Conservation (phyloP, 192 early-diverging fungal species). For the Coemansia asiatica region DNA sequence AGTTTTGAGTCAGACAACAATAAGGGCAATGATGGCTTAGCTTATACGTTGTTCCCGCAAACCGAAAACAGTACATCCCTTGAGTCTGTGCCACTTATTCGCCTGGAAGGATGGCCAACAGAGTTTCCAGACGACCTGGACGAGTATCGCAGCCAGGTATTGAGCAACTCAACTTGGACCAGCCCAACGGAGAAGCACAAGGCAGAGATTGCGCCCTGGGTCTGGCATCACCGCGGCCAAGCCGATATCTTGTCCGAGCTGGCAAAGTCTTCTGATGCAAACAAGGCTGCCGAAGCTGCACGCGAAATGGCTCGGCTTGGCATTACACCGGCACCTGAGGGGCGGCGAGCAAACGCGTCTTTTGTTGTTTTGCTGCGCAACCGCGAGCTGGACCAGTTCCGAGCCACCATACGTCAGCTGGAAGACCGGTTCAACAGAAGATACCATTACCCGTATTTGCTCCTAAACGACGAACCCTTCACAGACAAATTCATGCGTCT, state of each 20-base stretch:
- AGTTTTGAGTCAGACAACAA: background rate
- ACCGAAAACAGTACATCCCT: background rate
- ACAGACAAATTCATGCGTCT: slow-evolving; percentile 55
- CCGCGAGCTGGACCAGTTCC: slow-evolving; percentile 56
- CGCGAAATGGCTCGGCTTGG: slow-evolving; percentile 18
- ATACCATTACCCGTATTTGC: slow-evolving; percentile 71
- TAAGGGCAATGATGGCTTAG: background rate
- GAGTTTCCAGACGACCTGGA: slow-evolving; percentile 35
- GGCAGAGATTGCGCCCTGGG: slow-evolving; percentile 55
- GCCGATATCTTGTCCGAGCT: slow-evolving; percentile 21
- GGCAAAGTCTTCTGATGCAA: background rate
- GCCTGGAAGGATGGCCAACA: slow-evolving; percentile 42
- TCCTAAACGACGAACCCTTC: slow-evolving; percentile 69
- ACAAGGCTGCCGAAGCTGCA: background rate
- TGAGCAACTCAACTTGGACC: slow-evolving; percentile 15
- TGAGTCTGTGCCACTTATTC: slow-evolving; percentile 13
- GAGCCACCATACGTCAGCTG: slow-evolving; percentile 56
- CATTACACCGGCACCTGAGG: slow-evolving; percentile 10
- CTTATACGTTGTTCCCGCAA: background rate
- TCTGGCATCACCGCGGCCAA: slow-evolving; percentile 50
- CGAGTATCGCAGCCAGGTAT: slow-evolving; percentile 24
- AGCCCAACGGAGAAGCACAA: slow-evolving; percentile 20
- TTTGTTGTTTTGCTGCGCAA: slow-evolving; percentile 62
- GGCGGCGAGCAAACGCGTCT: slow-evolving; percentile 23
- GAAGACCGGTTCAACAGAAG: slow-evolving; percentile 66